Evolutionary conservation across 2,329 filamentous ascomycete species (phyloP).

Genomic region (Lanzia echinophila): DNA sequence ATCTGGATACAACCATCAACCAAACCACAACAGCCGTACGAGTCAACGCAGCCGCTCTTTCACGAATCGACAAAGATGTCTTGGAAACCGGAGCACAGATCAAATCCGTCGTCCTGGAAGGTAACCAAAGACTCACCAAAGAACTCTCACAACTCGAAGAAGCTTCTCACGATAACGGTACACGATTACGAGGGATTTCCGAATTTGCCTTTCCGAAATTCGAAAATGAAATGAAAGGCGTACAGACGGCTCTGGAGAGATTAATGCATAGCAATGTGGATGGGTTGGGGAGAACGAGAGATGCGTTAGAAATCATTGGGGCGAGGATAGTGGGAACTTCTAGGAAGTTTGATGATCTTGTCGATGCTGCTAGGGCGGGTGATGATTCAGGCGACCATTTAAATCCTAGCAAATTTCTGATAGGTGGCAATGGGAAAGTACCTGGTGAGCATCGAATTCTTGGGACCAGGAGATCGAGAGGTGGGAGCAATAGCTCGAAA

Average conservation of each 20-base stretch:
- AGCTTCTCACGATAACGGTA: constrained; percentile 15
- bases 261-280: constrained; percentile 3
- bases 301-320: constrained; percentile 19
- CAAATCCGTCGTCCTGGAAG: constrained; percentile 15
- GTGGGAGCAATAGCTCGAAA: constrained; percentile 15
- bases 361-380: constrained; percentile 13
- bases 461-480: constrained; percentile 11
- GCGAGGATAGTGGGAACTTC: constrained; percentile 16
- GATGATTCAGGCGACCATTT: constrained; percentile 5
- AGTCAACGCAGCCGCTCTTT: constrained; percentile 19
- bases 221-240: constrained; percentile 13
- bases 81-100: constrained; percentile 20
- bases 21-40: constrained; percentile 17
- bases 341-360: constrained; percentile 21
- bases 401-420: constrained; percentile 2
- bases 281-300: constrained; percentile 9
- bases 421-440: constrained; percentile 8
- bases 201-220: constrained; percentile 19
- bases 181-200: constrained; percentile 15
- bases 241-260: constrained; percentile 7
- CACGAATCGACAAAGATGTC: constrained; percentile 19
- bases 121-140: constrained; percentile 10
- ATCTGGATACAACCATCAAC: constrained; percentile 5
- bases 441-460: constrained; percentile 8
- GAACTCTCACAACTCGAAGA: constrained; percentile 17